A percentile compares a stretch with the other conserved stretches of the same genome.
Evolutionary conservation across 2,329 filamentous ascomycete species (phyloP).

Genomic region (Pseudocercospora fuligena): DNA sequence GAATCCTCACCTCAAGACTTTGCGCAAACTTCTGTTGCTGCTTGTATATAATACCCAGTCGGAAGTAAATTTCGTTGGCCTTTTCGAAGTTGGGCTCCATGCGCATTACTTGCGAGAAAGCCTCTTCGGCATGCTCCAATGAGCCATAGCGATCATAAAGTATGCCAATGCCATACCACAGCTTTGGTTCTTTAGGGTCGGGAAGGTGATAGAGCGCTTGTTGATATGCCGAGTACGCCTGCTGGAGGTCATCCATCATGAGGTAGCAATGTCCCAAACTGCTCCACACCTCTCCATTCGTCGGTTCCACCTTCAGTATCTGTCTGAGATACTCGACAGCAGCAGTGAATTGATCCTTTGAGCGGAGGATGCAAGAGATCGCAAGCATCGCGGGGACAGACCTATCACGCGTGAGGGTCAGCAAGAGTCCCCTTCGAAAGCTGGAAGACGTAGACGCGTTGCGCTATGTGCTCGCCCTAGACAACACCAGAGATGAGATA

Average conservation of each 20-base stretch:
- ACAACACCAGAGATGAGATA: not conserved
- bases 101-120: constrained; percentile 97
- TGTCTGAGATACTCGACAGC: constrained; percentile 91
- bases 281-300: constrained; percentile 95
- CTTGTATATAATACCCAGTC: constrained; percentile 99
- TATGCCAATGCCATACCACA: constrained; percentile 99
- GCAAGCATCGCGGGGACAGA: constrained; percentile 92
- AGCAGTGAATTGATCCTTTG: constrained; percentile 90
- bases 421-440: not conserved
- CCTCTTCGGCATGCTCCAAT: constrained; percentile 94
- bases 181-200: constrained; percentile 95
- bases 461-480: not conserved
- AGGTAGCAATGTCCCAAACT: constrained; percentile 97
- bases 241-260: constrained; percentile 98
- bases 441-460: not conserved
- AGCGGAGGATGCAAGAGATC: constrained; percentile 88
- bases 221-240: constrained; percentile 96
- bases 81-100: constrained; percentile 98
- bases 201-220: constrained; percentile 90
- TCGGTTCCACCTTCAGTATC: constrained; percentile 85
- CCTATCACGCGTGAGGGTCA: not conserved
- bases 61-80: constrained; percentile 98
- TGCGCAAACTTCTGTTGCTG: constrained; percentile 93
- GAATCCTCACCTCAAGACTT: constrained; percentile 77
- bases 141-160: constrained; percentile 96